phyloP scores from a whole-genome alignment of 1,284 basidiomycete genomes.

The Takashimella tepidaria region DNA sequence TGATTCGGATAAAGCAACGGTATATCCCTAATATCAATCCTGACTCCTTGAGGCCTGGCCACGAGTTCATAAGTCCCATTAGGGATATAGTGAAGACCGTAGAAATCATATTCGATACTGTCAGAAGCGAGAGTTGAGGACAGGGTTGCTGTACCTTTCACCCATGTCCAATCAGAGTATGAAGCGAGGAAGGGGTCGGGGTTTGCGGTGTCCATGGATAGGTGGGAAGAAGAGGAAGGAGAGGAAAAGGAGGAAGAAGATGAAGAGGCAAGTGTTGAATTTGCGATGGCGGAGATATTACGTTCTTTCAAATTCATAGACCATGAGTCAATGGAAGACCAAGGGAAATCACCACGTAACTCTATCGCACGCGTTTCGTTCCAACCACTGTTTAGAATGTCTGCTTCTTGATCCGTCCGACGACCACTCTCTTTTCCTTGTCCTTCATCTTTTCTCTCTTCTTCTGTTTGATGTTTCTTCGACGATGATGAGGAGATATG shows the following conservation, averaged over 20 bases:
- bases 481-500: no score
- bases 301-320: slow-evolving; percentile 44
- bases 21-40: slow-evolving; percentile 56
- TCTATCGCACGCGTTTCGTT: slow-evolving; percentile 36
- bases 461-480: no score
- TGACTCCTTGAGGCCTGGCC: slow-evolving; percentile 57
- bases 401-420: not conserved
- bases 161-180: slow-evolving; percentile 33
- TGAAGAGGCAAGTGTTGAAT: not conserved
- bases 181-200: not conserved
- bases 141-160: slow-evolving; percentile 29
- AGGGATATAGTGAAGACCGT: slow-evolving; percentile 66
- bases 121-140: slow-evolving; percentile 1
- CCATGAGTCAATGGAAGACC: slow-evolving; percentile 28
- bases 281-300: slow-evolving; percentile 6
- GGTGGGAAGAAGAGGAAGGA: no score
- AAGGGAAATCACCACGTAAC: slow-evolving; percentile 37
- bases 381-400: no score
- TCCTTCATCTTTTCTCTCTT: no score
- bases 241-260: no score
- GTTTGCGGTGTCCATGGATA: no score
- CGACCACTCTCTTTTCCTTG: no score
- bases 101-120: slow-evolving; percentile 37
- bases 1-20: slow-evolving; percentile 52
- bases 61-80: slow-evolving; percentile 74